Evolutionary conservation across 345 rosid species (phyloP).

Genomic region (Eucalyptus marginata): DNA sequence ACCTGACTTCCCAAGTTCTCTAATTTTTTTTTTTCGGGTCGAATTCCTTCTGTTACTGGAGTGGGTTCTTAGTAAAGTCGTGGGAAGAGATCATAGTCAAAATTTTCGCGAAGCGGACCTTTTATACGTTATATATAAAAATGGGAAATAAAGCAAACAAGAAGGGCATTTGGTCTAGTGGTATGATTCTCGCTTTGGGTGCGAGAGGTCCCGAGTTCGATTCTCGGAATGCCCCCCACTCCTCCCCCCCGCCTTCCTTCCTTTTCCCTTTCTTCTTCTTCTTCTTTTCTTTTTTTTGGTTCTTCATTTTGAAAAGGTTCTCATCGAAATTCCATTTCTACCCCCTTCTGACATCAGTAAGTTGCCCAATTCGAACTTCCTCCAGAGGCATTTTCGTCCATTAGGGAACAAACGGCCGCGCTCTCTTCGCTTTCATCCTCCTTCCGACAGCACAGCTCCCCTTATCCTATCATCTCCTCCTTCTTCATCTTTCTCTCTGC

Average conservation of each 20-base stretch:
- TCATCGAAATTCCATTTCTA: neutral
- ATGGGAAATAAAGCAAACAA: no score
- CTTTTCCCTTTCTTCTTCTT: no score
- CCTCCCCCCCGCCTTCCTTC: neutral
- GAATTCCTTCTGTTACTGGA: neutral
- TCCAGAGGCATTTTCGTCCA: neutral
- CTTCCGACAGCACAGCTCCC: neutral
- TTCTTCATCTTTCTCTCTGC: neutral
- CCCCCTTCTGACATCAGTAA: neutral
- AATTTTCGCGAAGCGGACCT: fast-evolving
- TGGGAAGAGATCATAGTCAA: neutral
- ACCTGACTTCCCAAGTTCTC: neutral
- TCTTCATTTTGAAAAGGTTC: no score
- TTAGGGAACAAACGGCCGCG: neutral
- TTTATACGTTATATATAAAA: fast-evolving
- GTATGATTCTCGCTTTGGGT: conserved; percentile 67
- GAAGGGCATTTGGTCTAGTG: neutral
- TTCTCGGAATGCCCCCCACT: conserved; percentile 70
- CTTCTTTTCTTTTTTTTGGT: fast-evolving
- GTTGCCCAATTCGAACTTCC: neutral
- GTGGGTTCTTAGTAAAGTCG: neutral
- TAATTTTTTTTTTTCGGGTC: neutral
- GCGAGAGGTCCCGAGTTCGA: conserved; percentile 92
- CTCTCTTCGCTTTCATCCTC: neutral
- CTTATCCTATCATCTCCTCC: neutral